Percentiles rank a stretch among this genome's conserved stretches.
phyloP scores from a whole-genome alignment of 2,329 filamentous ascomycete genomes.

The Aspergillus latus region DNA sequence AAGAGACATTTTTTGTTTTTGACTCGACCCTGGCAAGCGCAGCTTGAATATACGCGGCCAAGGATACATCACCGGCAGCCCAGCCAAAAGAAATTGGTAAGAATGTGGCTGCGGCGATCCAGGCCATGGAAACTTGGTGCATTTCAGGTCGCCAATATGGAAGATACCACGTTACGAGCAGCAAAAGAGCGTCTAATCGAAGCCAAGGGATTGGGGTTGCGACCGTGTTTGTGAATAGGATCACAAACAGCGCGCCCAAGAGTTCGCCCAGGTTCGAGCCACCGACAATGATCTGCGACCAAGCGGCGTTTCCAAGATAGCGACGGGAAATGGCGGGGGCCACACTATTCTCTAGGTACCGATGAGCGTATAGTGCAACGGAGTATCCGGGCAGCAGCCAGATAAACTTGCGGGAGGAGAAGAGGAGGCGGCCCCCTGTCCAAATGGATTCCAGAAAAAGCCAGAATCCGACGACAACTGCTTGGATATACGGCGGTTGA shows the following conservation, averaged over 20 bases:
- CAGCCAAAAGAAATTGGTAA: slow-evolving; percentile 19
- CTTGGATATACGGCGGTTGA: slow-evolving; percentile 15
- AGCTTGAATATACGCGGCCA: slow-evolving; percentile 21
- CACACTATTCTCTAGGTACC: slow-evolving; percentile 18
- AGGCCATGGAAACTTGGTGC: slow-evolving; percentile 11
- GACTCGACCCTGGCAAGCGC: slow-evolving; percentile 18
- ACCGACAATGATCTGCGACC: slow-evolving; percentile 21
- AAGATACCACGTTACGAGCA: slow-evolving; percentile 20
- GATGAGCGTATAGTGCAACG: slow-evolving; percentile 18
- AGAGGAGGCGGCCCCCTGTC: slow-evolving; percentile 17
- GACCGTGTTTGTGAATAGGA: slow-evolving; percentile 15
- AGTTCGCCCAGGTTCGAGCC: slow-evolving; percentile 20
- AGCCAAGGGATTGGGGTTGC: slow-evolving; percentile 19
- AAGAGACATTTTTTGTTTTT: slow-evolving; percentile 16
- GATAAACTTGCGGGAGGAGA: slow-evolving; percentile 20
- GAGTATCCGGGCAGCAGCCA: slow-evolving; percentile 20
- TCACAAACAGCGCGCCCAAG: slow-evolving; percentile 18
- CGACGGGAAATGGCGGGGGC: slow-evolving; percentile 19
- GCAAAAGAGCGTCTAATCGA: slow-evolving; percentile 16
- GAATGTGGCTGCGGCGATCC: slow-evolving; percentile 17
- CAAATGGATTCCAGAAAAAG: slow-evolving; percentile 19
- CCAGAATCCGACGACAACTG: slow-evolving; percentile 13
- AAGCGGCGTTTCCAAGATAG: slow-evolving; percentile 18
- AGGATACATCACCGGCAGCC: slow-evolving; percentile 19
- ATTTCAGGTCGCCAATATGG: slow-evolving; percentile 16